Conservation (phyloP, 2,329 filamentous ascomycete species). For the Apiospora phragmitis region DNA sequence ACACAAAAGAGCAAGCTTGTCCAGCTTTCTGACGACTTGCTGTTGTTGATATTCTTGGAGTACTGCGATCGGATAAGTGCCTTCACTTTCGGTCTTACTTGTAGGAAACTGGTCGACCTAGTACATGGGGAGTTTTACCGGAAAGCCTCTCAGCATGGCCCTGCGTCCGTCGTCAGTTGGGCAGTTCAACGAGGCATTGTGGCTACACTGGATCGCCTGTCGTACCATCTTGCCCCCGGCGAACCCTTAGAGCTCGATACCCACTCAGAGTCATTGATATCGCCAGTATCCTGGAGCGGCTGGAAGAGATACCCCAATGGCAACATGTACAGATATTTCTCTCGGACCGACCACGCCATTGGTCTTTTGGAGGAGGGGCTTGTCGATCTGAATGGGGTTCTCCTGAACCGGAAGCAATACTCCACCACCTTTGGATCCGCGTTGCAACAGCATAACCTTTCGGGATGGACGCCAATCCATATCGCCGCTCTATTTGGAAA, state of each 20-base stretch:
- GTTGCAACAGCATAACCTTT: background rate
- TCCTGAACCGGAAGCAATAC: background rate
- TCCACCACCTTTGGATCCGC: background rate
- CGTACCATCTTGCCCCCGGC: background rate
- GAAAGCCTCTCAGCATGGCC: background rate
- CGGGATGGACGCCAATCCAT: background rate
- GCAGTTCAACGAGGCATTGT: background rate
- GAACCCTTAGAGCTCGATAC: background rate
- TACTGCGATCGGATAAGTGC: background rate
- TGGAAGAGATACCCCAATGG: background rate
- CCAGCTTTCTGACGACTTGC: background rate
- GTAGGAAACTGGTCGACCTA: background rate
- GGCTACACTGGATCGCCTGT: background rate
- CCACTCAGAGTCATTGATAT: background rate
- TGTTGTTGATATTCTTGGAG: background rate
- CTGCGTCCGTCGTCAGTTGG: background rate
- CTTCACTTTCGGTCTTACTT: background rate
- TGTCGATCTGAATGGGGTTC: background rate
- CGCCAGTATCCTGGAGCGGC: background rate
- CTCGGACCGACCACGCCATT: background rate
- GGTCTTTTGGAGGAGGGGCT: background rate
- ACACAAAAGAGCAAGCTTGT: background rate
- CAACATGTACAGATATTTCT: background rate
- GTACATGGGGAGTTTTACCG: background rate
- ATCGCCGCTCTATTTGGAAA: background rate